Evolutionary conservation across 768 basidiomycete genomes (phyloP).

Genomic region (Serpula lacrymans): DNA sequence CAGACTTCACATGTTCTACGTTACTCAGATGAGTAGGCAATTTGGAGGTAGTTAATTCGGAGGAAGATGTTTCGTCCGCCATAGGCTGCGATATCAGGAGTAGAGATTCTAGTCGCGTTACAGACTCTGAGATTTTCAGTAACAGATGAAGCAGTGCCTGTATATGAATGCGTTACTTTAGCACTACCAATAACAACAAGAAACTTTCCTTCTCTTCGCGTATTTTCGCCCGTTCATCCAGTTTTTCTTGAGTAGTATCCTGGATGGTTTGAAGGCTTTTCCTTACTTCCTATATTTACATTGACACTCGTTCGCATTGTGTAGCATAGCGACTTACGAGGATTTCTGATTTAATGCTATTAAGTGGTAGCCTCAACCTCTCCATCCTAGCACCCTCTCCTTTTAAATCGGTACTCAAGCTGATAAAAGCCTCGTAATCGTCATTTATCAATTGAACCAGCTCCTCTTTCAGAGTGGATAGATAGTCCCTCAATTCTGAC

Average conservation of each 20-base stretch:
- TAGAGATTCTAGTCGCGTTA: conserved; percentile 83
- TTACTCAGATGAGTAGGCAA: conserved; percentile 31
- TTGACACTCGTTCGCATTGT: conserved; percentile 2
- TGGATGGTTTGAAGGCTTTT: conserved; percentile 63
- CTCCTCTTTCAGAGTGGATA: conserved; percentile 83
- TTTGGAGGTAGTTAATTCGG: conserved; percentile 32
- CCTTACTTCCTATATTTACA: conserved; percentile 51
- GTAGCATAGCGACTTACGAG: conserved; percentile 45
- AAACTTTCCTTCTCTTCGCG: conserved; percentile 79
- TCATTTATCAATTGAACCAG: conserved; percentile 94
- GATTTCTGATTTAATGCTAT: conserved; percentile 59
- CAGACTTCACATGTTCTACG: conserved; percentile 41
- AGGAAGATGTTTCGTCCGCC: conserved; percentile 35
- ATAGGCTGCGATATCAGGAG: conserved; percentile 59
- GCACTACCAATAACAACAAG: conserved; percentile 1
- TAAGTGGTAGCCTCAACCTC: conserved; percentile 66
- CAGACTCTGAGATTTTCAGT: conserved; percentile 89
- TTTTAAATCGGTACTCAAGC: conserved; percentile 86
- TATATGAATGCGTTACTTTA: conserved; percentile 7
- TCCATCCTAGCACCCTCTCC: conserved; percentile 77
- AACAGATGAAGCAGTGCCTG: conserved; percentile 84
- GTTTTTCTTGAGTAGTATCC: conserved; percentile 70
- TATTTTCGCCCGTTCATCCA: conserved; percentile 68
- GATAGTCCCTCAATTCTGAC: conserved; percentile 82
- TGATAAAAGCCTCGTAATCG: conserved; percentile 98